Percentiles rank a stretch among this genome's conserved stretches.
Conservation (phyloP, 2,329 filamentous ascomycete species). For the Huntiella savannae region DNA sequence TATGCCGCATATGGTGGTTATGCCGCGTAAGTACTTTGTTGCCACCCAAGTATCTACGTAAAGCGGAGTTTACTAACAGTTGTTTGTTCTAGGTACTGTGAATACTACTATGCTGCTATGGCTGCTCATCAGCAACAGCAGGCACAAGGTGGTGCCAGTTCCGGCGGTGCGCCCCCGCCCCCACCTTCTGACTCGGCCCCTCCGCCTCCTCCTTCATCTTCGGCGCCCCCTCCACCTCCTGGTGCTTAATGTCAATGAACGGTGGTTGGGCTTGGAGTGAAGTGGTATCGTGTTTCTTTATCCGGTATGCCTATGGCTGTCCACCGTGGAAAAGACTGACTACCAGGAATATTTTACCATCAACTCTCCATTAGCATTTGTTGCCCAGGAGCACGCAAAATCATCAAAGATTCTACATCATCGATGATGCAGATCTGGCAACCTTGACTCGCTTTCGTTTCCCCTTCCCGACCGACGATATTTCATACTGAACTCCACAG, state of each 20-base stretch:
- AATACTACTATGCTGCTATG: slow-evolving; percentile 40
- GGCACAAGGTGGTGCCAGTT: slow-evolving; percentile 21
- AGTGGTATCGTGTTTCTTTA: no score
- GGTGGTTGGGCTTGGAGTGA: no score
- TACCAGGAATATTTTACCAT: no score
- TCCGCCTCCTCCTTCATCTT: slow-evolving; percentile 24
- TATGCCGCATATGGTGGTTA: slow-evolving; percentile 88
- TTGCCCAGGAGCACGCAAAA: no score
- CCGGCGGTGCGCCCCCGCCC: slow-evolving; percentile 43
- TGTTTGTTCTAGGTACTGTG: slow-evolving; percentile 8
- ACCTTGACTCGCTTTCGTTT: no score
- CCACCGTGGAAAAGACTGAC: no score
- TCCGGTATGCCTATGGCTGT: no score
- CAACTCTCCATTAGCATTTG: no score
- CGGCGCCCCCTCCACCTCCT: slow-evolving; percentile 26
- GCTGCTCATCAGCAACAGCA: slow-evolving; percentile 30
- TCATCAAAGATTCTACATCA: no score
- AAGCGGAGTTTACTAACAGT: slow-evolving; percentile 11
- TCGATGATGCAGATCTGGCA: no score
- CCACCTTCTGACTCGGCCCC: slow-evolving; percentile 35
- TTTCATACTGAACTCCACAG: no score
- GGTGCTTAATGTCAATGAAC: neutral
- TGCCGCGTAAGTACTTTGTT: slow-evolving; percentile 36
- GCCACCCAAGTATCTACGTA: neutral
- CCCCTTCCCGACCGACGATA: no score